Evolutionary conservation across 495 filamentous ascomycete genomes (phyloP), one percentile per base, ranked within the genome.

Genomic region (Xylaria bambusicola): DNA sequence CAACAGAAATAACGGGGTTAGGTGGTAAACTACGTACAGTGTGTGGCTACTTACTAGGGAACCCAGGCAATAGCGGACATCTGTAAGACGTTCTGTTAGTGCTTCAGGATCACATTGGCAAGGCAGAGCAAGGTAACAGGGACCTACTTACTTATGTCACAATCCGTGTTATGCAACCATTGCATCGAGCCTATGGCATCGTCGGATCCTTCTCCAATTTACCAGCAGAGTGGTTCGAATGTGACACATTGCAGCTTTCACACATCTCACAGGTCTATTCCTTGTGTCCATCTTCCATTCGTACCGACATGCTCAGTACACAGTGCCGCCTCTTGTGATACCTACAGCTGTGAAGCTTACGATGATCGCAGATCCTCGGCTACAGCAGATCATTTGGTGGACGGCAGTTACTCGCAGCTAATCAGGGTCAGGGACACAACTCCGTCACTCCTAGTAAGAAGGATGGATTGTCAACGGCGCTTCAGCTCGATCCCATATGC

Each of bases 221-320:
- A 24, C 55, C 55, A 31, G 24, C 55, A 33, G 24, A 29, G 42
- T 50, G 55, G 55, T 49, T 57, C 55, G 20, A 38, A 41, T 29
- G 35, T 41, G 17, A 27, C 17, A 26, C 35, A 23, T 26, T 36
- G 31, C 20, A 2, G 49, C 13, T 51, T 38, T 8, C 15, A 38
- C 33, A 29, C 35, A 33, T 5, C 5, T 33, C n/a, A 33, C 29
- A 33, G 29, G 29, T 29, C 15, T 15, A 2, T 40, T 27, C 6
- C 50, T 53, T 23, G 13, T 23, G 8, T 38, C 31, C 7, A 2
- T 36, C 8, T 21, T 51, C 18, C 15, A 20, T 12, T 20, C 3
- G 18, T 8, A 8, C 20, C 31, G 6, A 33, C 29, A 5, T 10
- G 5, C 29, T 33, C 29, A 10, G 29, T 33, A 33, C n/a, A n/a